phyloP scores from a whole-genome alignment of 2,329 filamentous ascomycete genomes.

The Stachybotrys chlorohalonatus region DNA sequence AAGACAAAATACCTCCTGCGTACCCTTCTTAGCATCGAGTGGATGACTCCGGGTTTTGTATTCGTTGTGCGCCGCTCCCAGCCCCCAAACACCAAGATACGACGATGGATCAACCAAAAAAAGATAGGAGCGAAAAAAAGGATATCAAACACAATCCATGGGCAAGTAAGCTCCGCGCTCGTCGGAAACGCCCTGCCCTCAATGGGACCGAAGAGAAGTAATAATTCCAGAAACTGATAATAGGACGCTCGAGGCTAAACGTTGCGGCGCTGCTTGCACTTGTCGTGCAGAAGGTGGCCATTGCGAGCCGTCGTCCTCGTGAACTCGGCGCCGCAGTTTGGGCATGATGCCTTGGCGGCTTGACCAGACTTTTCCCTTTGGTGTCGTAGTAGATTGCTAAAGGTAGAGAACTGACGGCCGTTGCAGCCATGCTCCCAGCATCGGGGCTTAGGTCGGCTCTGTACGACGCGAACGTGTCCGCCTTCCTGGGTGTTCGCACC shows the following conservation, averaged over 20 bases:
- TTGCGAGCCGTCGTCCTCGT: constrained; percentile 83
- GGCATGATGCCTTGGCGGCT: constrained; percentile 79
- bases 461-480: constrained; percentile 57
- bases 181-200: too few species aligned
- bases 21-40: too few species aligned
- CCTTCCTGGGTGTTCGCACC: constrained; percentile 25
- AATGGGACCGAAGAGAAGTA: neutral
- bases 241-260: neutral
- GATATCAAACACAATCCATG: too few species aligned
- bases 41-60: too few species aligned
- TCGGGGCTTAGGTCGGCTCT: constrained; percentile 80
- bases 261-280: constrained; percentile 64
- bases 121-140: too few species aligned
- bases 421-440: constrained; percentile 98
- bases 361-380: constrained; percentile 92
- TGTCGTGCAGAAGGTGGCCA: constrained; percentile 77
- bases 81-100: too few species aligned
- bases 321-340: constrained; percentile 87
- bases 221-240: constrained; percentile 4
- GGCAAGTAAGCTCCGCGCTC: too few species aligned
- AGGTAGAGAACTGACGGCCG: constrained; percentile 89
- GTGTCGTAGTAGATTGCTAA: constrained; percentile 87
- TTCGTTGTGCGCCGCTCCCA: too few species aligned
- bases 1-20: too few species aligned
- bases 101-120: too few species aligned